Evolutionary conservation across 371 early-diverging fungal species (phyloP).

Genomic region (Mortierella sp.): DNA sequence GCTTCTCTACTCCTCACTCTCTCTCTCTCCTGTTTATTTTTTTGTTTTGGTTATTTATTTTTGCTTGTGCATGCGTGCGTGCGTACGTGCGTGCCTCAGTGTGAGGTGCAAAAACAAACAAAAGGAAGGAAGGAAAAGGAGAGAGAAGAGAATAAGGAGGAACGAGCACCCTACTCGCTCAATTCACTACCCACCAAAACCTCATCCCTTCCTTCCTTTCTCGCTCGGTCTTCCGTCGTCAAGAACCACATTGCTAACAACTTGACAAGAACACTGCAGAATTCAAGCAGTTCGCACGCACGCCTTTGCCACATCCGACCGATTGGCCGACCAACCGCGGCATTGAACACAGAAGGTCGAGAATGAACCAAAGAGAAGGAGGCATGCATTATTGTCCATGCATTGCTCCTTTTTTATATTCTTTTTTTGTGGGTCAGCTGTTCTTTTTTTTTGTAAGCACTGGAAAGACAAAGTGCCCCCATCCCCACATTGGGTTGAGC

Average conservation of each 20-base stretch:
- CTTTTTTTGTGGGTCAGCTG: not conserved
- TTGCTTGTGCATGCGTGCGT: not conserved
- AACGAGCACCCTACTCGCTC: conserved; percentile 2
- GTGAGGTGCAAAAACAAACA: not conserved
- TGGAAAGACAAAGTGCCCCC: too few species aligned
- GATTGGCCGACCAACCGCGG: not conserved
- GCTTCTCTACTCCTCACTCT: not conserved
- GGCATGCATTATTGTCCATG: too few species aligned
- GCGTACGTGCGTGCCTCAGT: not conserved
- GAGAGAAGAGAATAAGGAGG: not conserved
- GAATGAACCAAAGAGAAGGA: too few species aligned
- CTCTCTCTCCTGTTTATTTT: not conserved
- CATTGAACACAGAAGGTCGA: too few species aligned
- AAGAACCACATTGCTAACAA: not conserved
- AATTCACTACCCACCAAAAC: not conserved
- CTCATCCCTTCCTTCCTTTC: not conserved
- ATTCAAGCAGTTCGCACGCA: not conserved
- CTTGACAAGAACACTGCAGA: not conserved
- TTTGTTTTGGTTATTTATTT: not conserved
- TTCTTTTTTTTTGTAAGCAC: not conserved
- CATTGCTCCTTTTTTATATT: too few species aligned
- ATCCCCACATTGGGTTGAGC: too few species aligned
- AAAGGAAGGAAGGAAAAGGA: not conserved
- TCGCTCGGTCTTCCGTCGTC: not conserved
- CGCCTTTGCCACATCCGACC: not conserved